Evolutionary conservation across 2,329 filamentous ascomycete genomes (phyloP).

Genomic region (Penicillium sp.): DNA sequence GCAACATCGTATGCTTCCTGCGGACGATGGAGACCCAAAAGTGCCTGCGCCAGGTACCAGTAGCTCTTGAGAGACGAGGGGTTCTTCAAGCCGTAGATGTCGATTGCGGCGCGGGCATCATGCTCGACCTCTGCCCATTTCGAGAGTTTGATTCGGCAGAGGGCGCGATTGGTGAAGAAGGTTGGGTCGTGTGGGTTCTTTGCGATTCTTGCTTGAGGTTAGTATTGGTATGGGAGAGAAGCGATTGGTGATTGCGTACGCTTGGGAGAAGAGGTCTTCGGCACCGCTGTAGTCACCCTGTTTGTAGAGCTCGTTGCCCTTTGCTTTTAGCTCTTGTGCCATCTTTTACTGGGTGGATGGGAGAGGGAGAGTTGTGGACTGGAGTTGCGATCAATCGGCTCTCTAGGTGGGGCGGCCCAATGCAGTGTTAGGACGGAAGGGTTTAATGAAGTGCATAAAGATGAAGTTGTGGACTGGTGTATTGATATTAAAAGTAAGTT

Average conservation of each 20-base stretch:
- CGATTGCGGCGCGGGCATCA: constrained; percentile 71
- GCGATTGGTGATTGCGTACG: constrained; percentile 30
- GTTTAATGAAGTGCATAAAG: constrained; percentile 3
- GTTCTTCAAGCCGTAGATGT: constrained; percentile 50
- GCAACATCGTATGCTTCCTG: constrained; percentile 69
- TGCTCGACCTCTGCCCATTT: constrained; percentile 69
- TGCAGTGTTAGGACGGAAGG: constrained; percentile 2
- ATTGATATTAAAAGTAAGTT: background rate
- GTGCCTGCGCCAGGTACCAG: constrained; percentile 77
- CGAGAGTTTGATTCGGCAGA: constrained; percentile 69
- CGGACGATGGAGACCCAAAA: constrained; percentile 66
- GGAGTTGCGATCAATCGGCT: constrained; percentile 18
- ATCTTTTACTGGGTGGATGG: constrained; percentile 15
- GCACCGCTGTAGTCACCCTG: constrained; percentile 43
- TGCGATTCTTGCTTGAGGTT: constrained; percentile 57
- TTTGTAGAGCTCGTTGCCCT: constrained; percentile 45
- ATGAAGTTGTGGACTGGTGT: background rate
- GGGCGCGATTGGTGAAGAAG: constrained; percentile 84
- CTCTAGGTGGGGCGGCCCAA: constrained; percentile 21
- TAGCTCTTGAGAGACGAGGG: constrained; percentile 70
- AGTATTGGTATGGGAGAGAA: no score
- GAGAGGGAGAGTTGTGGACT: background rate
- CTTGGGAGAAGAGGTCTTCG: constrained; percentile 45
- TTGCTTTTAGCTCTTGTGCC: constrained; percentile 40
- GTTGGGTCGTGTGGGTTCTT: constrained; percentile 70